Base-by-base conservation (phyloP, 2,329 filamentous ascomycete species). In the Cercospora sp. region DNA sequence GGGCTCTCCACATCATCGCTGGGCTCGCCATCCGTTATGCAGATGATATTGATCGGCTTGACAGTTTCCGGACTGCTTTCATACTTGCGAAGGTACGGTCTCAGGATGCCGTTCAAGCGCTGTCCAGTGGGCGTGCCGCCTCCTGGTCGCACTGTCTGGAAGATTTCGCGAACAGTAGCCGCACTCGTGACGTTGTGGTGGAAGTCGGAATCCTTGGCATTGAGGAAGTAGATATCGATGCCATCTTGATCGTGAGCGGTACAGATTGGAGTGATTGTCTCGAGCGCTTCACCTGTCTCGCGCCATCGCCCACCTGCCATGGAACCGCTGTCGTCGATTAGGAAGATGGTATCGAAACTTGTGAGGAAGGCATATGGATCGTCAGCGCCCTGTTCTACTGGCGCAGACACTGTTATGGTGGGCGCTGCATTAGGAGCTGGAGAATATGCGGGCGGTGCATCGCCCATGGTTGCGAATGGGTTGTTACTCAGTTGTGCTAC, bases 161-260 rank as follows among this genome's bases (percentile, higher is more conserved):
- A 98, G 71, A 97, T 89, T 24, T 84, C 80, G 51, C 86, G 82
- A 4, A 97, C 89, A 0, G 85, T 83, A 0, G 75, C 78, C 0
- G 88, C 80, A 1, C 84, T 82, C 0, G 79, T 87, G 71, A 97
- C 85, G 68, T 91, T 88, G 72, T 84, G 83, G 80, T 92, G 94
- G 4, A 87, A 87, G 0, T 83, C 81, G 0, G 81, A 79, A n/a
- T 84, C 82, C 68, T 78, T 70, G 77, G 91, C 86, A 81, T 98
- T 97, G 43, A 98, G 84, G 80, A 98, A 98, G 85, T 92, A 93
- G 71, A 98, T 83, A 77, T 98, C 94, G 73, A 98, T 89, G 24
- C 94, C 94, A 79, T 97, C 92, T 0, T 83, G 81, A 77, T 98
- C 94, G 78, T 91, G 89, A 3, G 83, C 78, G 0, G 92, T 91